Conservation (phyloP, 2,329 filamentous ascomycete species). For the Parasarocladium wereldwijsianum region DNA sequence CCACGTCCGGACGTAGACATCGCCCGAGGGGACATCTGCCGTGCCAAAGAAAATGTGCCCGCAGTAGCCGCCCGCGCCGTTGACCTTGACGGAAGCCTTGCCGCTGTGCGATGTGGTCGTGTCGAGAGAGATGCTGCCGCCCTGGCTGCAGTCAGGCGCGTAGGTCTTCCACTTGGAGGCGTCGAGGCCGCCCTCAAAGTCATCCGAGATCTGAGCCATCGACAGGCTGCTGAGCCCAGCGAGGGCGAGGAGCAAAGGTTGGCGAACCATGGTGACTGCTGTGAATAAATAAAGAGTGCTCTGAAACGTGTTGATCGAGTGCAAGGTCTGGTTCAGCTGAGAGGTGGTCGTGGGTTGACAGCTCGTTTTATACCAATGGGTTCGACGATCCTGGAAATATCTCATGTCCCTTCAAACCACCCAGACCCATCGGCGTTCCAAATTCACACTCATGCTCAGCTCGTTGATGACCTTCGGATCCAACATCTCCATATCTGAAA, state of each 20-base stretch:
- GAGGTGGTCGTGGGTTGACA: too few species aligned
- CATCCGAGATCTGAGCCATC: conserved; percentile 36
- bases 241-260: conserved; percentile 1
- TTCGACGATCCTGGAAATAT: too few species aligned
- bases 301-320: too few species aligned
- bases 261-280: background rate
- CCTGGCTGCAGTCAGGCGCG: conserved; percentile 44
- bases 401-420: too few species aligned
- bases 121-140: conserved; percentile 40
- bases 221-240: background rate
- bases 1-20: conserved; percentile 40
- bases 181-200: conserved; percentile 45
- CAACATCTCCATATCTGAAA: too few species aligned
- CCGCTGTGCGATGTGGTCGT: conserved; percentile 40
- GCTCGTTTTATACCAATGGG: too few species aligned
- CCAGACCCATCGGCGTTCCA: too few species aligned
- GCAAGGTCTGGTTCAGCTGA: too few species aligned
- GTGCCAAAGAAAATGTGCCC: conserved; percentile 49
- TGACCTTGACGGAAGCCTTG: conserved; percentile 37
- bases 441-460: too few species aligned
- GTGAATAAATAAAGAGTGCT: too few species aligned
- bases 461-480: too few species aligned
- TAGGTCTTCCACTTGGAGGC: conserved; percentile 42
- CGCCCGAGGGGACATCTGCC: conserved; percentile 36
- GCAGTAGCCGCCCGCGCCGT: conserved; percentile 37